Percentiles rank a stretch among this genome's conserved stretches.
Evolutionary conservation across 345 rosid species (phyloP).

Genomic region (Camelina laxa): DNA sequence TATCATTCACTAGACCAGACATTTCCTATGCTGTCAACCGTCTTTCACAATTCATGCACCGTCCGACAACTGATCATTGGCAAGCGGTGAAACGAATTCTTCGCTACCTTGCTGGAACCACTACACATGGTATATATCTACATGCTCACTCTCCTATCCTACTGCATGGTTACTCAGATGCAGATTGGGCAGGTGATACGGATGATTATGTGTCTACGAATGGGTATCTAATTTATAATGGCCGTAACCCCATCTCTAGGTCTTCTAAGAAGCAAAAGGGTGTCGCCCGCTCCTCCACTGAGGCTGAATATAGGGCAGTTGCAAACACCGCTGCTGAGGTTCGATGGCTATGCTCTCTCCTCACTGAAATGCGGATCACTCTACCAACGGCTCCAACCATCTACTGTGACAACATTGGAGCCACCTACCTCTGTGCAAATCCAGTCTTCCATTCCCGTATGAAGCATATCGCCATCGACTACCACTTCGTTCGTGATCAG

Average conservation of each 20-base stretch:
- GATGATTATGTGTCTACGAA: background rate
- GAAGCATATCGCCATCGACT: background rate
- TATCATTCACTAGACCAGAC: background rate
- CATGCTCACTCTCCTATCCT: background rate
- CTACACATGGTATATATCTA: background rate
- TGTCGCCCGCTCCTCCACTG: no score
- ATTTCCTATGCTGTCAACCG: background rate
- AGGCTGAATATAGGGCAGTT: no score
- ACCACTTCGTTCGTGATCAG: background rate
- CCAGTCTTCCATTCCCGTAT: background rate
- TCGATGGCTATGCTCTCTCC: no score
- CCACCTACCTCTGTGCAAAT: background rate
- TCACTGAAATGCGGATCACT: rapidly evolving
- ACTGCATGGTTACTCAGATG: background rate
- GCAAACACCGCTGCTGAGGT: no score
- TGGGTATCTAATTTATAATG: background rate
- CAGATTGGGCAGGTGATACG: background rate
- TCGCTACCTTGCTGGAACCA: background rate
- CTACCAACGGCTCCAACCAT: rapidly evolving
- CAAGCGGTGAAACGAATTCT: background rate
- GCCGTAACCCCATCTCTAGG: background rate
- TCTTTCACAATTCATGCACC: background rate
- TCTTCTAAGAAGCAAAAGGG: no score
- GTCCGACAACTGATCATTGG: background rate
- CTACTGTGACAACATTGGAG: background rate